A percentile compares a stretch with the other conserved stretches of the same genome.
phyloP scores from a whole-genome alignment of 1,284 basidiomycete genomes.

The Fomitopsis betulina region DNA sequence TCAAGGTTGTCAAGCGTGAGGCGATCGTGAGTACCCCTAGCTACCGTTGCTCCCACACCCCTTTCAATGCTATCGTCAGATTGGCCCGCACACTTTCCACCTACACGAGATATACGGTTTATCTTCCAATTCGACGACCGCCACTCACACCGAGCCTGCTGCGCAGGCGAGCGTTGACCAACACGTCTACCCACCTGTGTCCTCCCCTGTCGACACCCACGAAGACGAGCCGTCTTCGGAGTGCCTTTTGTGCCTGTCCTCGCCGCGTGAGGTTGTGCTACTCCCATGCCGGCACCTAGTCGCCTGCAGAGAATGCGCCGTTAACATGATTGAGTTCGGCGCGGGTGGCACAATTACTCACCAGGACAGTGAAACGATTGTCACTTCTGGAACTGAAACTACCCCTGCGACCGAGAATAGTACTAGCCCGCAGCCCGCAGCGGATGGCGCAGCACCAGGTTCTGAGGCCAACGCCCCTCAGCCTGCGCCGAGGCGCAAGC shows the following conservation, averaged over 20 bases:
- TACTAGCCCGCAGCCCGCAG: conserved; percentile 13
- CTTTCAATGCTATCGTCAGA: conserved; percentile 35
- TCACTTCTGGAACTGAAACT: conserved; percentile 12
- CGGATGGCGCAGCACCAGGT: conserved; percentile 15
- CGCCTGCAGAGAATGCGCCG: conserved; percentile 86
- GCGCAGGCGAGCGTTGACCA: conserved; percentile 20
- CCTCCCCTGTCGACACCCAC: conserved; percentile 40
- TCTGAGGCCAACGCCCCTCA: conserved; percentile 8
- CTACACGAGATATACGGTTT: conserved; percentile 91
- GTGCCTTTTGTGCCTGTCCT: conserved; percentile 83
- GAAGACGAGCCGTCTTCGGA: conserved; percentile 81
- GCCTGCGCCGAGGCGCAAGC: conserved; percentile 53
- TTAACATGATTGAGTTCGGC: conserved; percentile 94
- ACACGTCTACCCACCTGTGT: conserved; percentile 17
- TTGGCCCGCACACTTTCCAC: conserved; percentile 87
- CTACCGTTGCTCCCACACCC: conserved; percentile 2
- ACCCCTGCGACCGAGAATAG: conserved; percentile 8
- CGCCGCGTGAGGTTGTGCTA: conserved; percentile 83
- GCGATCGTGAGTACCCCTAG: conserved; percentile 51
- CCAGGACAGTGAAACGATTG: conserved; percentile 36
- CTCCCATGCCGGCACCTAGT: conserved; percentile 88
- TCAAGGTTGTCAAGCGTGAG: conserved; percentile 86
- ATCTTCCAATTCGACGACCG: conserved; percentile 49
- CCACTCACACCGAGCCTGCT: conserved; percentile 36
- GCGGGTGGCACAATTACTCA: conserved; percentile 81